Base-by-base conservation (phyloP, 768 basidiomycete species). In the Lentinula raphanica region DNA sequence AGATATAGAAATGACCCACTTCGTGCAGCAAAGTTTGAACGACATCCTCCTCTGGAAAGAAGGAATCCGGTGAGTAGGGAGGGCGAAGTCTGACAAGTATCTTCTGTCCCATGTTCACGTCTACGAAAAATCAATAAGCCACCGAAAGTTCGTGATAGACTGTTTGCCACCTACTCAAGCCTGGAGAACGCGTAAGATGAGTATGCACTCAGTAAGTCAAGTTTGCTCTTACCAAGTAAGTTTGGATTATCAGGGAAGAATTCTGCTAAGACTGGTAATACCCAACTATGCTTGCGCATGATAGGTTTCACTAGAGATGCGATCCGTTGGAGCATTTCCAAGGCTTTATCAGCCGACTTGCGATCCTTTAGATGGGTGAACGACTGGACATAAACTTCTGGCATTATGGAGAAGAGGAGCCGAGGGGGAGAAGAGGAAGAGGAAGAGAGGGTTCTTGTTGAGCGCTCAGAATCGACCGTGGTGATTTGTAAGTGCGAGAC, bases 1-100 rank as follows among this genome's bases (percentile, higher is more conserved):
- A 1, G 5, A 19, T 46, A 15, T 32, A 11, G 6, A 6, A 1
- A 13, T 21, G 31, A 59, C 72, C 61, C 62, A 89, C 92, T 78
- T 97, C 94, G 66, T 96, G 94, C 15, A 97, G 78, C 93, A 96
- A 92, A 0, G 90, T 91, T 54, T 83, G 77, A 1, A 96, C 76
- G 3, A 97, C 75, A 13, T 88, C 81, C 54, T 89, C 87, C 63
- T 90, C 84, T 19, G 88, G 84, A 58, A 82, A 80, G 66, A 95
- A 94, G 1, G 84, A 83, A 66, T 85, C 83, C 0, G 84, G 80
- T 19, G 80, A 78, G 61, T 80, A 80, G 11, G 85, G 74, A 12
- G 87, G 93, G 13, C 95, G 82, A 19, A 98, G 74, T 28, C 95
- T 81, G 19, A 98, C 67, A 21, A 90, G 79, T 51, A 98, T 96